Base-by-base conservation (phyloP, 768 basidiomycete genomes). In the Floccularia luteovirens region DNA sequence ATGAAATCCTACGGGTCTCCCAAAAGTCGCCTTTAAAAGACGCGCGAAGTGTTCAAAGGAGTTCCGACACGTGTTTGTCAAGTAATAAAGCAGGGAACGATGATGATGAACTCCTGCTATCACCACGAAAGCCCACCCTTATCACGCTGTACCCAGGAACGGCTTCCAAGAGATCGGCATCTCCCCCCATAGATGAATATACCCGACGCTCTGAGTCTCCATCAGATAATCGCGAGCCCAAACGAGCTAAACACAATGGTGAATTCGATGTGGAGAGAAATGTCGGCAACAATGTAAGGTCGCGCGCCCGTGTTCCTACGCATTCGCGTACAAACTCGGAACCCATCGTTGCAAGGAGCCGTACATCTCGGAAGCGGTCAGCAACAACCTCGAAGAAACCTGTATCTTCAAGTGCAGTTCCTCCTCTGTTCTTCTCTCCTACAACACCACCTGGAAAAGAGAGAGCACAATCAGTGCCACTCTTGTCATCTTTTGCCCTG, bases 21-120 rank as follows among this genome's bases (percentile, higher is more conserved):
- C 62, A 65, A 24, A 56, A 60, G 21, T 77, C 75, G 16, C 75
- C 76, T 1, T 60, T 77, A 59, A 77, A 78, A 53, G 60, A 64
- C 50, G 75, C 75, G 36, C 64, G 66, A 36, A 64, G 49, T 38
- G 54, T 65, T 10, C 48, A 59, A 34, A 58, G 56, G 43, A 62
- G 51, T 47, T 38, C 27, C 24, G 39, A 42, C 44, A 35, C 31
- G n/a, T 20, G 34, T 10, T 37, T 38, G 42, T n/a, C 34, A 14
- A 31, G 25, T 17, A 31, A 41, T 32, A 47, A 53, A 14, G 46
- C 49, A 30, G 57, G 56, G 3, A 64, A 66, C 22, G 56, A 56
- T 5, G 71, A 74, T 36, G 71, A 74, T 51, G 73, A 75, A 48
- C 56, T 70, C 22, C 55, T 72, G 22, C 55, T 75, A 27, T 70